A percentile compares a stretch with the other conserved stretches of the same genome.
Evolutionary conservation across 2,329 filamentous ascomycete species (phyloP).

Genomic region (Capronia coronata): DNA sequence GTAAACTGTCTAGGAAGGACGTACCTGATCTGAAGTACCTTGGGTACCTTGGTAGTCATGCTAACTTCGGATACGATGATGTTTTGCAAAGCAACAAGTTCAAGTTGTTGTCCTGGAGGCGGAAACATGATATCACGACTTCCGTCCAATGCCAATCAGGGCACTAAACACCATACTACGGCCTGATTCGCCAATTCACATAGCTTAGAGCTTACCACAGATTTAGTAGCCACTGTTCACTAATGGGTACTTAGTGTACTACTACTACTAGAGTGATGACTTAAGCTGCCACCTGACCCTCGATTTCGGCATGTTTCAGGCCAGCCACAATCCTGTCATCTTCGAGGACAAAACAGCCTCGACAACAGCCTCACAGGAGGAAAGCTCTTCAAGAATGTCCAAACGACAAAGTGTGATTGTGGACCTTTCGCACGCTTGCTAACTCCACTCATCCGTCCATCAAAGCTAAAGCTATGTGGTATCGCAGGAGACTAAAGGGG

Average conservation of each 20-base stretch:
- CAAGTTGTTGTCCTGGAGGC: background rate
- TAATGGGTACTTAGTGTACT: too few relatives aligned
- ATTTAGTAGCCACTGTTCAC: too few relatives aligned
- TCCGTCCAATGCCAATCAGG: background rate
- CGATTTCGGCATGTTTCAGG: too few relatives aligned
- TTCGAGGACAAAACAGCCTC: too few relatives aligned
- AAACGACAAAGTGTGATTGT: slow-evolving; percentile 22
- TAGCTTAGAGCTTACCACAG: too few relatives aligned
- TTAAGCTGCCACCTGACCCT: too few relatives aligned
- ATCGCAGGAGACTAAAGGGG: slow-evolving; percentile 25
- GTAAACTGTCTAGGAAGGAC: background rate
- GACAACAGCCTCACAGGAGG: too few relatives aligned
- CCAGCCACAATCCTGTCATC: too few relatives aligned
- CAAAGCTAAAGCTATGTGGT: slow-evolving; percentile 27
- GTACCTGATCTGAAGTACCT: too few relatives aligned
- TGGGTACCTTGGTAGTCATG: too few relatives aligned
- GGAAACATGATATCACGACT: slow-evolving; percentile 11
- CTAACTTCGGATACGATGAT: background rate
- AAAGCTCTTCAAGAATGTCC: slow-evolving; percentile 7
- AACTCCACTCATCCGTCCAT: slow-evolving; percentile 25
- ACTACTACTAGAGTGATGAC: too few relatives aligned
- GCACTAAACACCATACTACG: background rate
- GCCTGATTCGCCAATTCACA: too few relatives aligned
- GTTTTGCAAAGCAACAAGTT: background rate
- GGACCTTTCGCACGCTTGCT: slow-evolving; percentile 25